Evolutionary conservation across 331 rosid genomes (phyloP), one percentile per base, ranked within the genome.

Genomic region (Spiraea crenata): DNA sequence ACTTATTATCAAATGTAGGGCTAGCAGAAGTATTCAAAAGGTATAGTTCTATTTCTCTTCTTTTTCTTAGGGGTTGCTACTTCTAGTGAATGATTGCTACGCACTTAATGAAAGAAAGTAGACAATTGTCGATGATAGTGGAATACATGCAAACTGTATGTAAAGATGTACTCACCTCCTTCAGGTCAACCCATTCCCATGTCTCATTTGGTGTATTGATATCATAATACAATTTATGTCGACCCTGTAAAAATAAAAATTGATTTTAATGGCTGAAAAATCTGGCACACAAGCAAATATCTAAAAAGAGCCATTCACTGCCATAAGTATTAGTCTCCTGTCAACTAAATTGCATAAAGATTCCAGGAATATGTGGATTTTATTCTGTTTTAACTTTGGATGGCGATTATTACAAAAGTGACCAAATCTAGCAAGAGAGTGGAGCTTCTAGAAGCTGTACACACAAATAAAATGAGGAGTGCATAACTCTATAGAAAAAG

Each of bases 121-220:
- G 66, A 72, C 25, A 5, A 20, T 13, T 34, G 9, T 38, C 12
- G 50, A 61, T 60, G 58, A 34, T 1, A 65, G 57, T 61, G 64
- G 15, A 4, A 70, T 19, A 34, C 13, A 57, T 10, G 60, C 35
- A 70, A 6, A 16, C 6, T 17, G 57, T n/a, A 9, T 37, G 38
- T 9, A 14, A 44, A 3, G 65, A 31, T 16, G 39, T 51, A 62
- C 73, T 65, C 71, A 91, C 99, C 96, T 95, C 97, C 82, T 91
- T 95, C 74, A 95, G 89, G 76, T 95, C 86, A 71, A 91, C 97
- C 97, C 95, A 95, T 79, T 95, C 97, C 91, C 95, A 95, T 4
- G 97, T 87, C 85, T 89, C 99, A 16, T 84, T 78, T 38, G 84
- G 72, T 76, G 87, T 86, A 81, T 86, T 67, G 34, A 85, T 87